Base-by-base conservation (phyloP, 2,329 filamentous ascomycete genomes). In the Fusarium subtropicale region DNA sequence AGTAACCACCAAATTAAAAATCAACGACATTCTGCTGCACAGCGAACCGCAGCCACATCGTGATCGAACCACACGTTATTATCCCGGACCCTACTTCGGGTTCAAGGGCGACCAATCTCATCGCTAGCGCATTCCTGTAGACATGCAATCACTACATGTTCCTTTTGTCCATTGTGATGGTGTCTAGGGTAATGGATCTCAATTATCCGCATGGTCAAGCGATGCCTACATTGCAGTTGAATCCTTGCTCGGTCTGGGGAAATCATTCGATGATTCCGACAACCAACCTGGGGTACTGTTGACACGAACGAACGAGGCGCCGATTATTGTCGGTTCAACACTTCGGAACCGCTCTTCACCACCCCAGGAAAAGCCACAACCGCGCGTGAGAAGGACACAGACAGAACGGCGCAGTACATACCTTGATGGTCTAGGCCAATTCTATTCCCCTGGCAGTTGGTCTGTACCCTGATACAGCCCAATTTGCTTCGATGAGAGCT, bases 181-280 rank as follows among this genome's bases (percentile, higher is more conserved):
- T 48, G 33, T 38, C 33, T 45, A 56, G 52, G 52, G 46, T 66
- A 69, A 55, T 31, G 16, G 15, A 28, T 50, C 66, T 66, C 53
- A 59, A 46, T 39, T 24, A 50, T 33, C 45, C 33, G 45, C 56
- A 63, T 59, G 20, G 66, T 50, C 38, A 64, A 64, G 60, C 44
- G 48, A 24, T 53, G 10, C 31, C 15, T 42, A 18, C 13, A 30
- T 26, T 22, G 42, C 22, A 56, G 12, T n/a, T 16, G n/a, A 15
- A 33, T 52, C 63, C 57, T 55, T 53, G 54, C 31, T 55, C 18
- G 41, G 58, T 33, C 53, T 60, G 57, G 59, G 52, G 56, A 53
- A 45, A 71, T 71, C 64, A 56, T 60, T 69, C 60, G 53, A 65
- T 52, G 42, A 39, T 57, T 71, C 24, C 7, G n/a, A 31, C 31